Evolutionary conservation across 2,329 filamentous ascomycete species (phyloP), one percentile per base, ranked within the genome.

Genomic region (Raffaelea albimanens): DNA sequence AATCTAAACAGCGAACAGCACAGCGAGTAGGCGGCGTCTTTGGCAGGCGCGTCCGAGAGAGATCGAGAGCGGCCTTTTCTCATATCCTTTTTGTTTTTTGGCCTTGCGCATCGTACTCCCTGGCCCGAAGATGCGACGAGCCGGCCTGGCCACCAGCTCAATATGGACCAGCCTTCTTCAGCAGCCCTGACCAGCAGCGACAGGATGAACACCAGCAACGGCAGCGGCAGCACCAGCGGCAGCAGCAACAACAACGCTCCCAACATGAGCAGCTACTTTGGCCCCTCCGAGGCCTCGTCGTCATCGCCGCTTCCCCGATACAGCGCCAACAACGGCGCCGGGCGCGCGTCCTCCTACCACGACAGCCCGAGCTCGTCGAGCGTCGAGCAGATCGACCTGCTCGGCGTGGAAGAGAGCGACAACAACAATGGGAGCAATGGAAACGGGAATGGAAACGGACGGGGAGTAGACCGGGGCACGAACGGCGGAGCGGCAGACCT

Each of bases 321-420:
- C 31, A 34, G 31, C 16, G 16, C 9, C 31, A 40, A 40, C 39
- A 21, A 20, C 39, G 18, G 40, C 40, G 21, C n/a, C 21, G 39
- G 10, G 36, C n/a, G 10, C 36, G 18, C 39, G 19, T 40, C 39
- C 19, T 40, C 38, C 38, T 40, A 19, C 39, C 19, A 21, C 18
- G 18, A 14, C 18, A 16, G 19, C 19, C 13, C 39, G 18, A 19
- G 25, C 25, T 29, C 25, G 25, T 29, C 25, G 25, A 29, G 25
- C 43, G 25, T 67, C 55, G 72, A 76, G 60, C 68, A 80, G 48
- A 60, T 71, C 53, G 67, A 71, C 57, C 60, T 68, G 41, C 60
- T 71, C 36, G 62, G 61, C 52, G 58, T 60, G 46, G 59, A 61
- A 52, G 68, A 73, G 55, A 66, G 72, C 52, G 52, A 61, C 52